Conservation (phyloP, 768 basidiomycete species). For the Xerocomellus dryophilus region DNA sequence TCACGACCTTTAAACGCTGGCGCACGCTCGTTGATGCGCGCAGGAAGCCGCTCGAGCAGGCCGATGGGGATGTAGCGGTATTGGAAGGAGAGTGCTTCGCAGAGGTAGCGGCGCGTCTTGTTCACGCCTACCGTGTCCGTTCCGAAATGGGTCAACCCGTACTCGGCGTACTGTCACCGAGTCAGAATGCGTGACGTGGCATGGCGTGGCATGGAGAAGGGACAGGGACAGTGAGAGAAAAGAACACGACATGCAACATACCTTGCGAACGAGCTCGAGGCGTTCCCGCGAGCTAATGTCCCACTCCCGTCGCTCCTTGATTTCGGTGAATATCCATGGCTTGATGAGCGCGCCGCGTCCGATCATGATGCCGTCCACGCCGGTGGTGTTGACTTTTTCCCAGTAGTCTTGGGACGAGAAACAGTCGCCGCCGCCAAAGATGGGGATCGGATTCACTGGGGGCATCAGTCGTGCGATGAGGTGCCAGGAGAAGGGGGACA, state of each 20-base stretch:
- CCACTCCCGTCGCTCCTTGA: slow-evolving; percentile 91
- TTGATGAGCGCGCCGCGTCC: slow-evolving; percentile 95
- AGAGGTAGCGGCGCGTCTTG: slow-evolving; percentile 87
- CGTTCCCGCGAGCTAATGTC: slow-evolving; percentile 86
- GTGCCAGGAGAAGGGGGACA: slow-evolving; percentile 24
- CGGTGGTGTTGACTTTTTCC: slow-evolving; percentile 67
- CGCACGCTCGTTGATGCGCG: slow-evolving; percentile 84
- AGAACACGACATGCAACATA: slow-evolving; percentile 30
- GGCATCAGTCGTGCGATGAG: neutral
- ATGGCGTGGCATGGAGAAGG: neutral
- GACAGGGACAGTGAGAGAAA: neutral
- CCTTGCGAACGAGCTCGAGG: slow-evolving; percentile 73
- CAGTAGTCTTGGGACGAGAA: slow-evolving; percentile 87
- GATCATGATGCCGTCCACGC: slow-evolving; percentile 95
- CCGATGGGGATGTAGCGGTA: slow-evolving; percentile 96
- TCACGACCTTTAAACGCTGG: slow-evolving; percentile 84
- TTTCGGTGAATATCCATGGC: slow-evolving; percentile 94
- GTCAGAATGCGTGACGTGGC: neutral
- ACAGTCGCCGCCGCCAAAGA: slow-evolving; percentile 95
- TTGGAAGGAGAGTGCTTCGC: slow-evolving; percentile 94
- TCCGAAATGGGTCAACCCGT: slow-evolving; percentile 81
- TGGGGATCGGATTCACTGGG: slow-evolving; percentile 79
- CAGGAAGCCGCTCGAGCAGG: slow-evolving; percentile 77
- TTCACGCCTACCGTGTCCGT: slow-evolving; percentile 88
- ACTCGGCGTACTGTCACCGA: slow-evolving; percentile 72